A percentile compares a stretch with the other conserved stretches of the same genome.
These are phyloP conservation scores for Bassia scoparia DNA, from an alignment of 148 eudicot genomes.

Conservation along the genomic window DNA sequence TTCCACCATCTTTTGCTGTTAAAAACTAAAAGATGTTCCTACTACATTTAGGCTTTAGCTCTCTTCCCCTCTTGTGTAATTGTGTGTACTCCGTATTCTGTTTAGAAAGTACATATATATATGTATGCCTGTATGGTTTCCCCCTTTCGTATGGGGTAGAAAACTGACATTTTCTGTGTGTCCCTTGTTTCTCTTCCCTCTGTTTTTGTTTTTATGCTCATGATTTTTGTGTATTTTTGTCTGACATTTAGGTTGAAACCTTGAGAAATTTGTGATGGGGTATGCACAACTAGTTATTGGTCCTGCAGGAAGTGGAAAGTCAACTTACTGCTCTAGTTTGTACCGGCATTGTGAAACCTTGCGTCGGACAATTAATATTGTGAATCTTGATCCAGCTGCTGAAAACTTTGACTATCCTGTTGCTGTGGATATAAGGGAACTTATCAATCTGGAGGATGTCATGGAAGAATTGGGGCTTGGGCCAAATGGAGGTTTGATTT, in stretches of 20 bases:
- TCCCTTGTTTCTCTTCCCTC: not conserved
- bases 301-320: constrained; percentile 86
- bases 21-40: too few species aligned
- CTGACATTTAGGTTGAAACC: not conserved
- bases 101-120: too few species aligned
- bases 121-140: too few species aligned
- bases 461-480: constrained; percentile 92
- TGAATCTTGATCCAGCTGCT: constrained; percentile 95
- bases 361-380: constrained; percentile 58
- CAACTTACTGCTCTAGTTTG: constrained; percentile 92
- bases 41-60: too few species aligned
- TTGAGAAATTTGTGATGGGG: constrained; percentile 43
- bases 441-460: constrained; percentile 84
- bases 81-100: too few species aligned
- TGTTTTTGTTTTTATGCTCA: not conserved
- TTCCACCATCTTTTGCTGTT: too few species aligned
- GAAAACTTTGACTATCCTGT: constrained; percentile 92
- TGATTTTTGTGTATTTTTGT: not conserved
- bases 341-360: constrained; percentile 69
- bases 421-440: constrained; percentile 82
- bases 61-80: too few species aligned
- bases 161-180: not conserved
- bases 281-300: constrained; percentile 85
- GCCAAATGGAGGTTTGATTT: constrained; percentile 87
- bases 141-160: too few species aligned